Base-by-base conservation (phyloP, 805 yeast genomes). In the Candida qinlingensis region DNA sequence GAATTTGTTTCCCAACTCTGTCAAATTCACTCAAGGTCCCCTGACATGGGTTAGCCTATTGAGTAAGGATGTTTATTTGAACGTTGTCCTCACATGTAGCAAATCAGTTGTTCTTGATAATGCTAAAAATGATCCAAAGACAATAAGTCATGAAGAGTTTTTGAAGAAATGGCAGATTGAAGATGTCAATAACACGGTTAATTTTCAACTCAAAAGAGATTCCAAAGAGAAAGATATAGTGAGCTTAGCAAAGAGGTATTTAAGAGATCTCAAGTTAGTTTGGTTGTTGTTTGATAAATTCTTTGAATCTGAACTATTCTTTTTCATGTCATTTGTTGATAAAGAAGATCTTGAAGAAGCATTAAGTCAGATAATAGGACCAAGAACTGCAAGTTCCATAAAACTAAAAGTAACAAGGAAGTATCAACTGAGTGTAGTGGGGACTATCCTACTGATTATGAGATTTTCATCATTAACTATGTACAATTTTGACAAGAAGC, bases 261-360 rank as follows among this genome's bases (percentile, higher is more conserved):
- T 61, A 1, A 44, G 19, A 3, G 60, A 61, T 41, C 28, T 34
- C 5, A 61, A 50, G 36, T 42, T 61, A 10, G 48, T 58, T 3
- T 61, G 65, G 65, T 3, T 54, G 7, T 42, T 60, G 5, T 44
- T 61, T 25, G 65, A 60, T 29, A 48, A 44, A 37, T 61, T 54
- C 41, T 61, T 61, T 37, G 51, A 51, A 6, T 56, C 59, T 2
- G 64, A 59, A 37, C 27, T 58, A 9, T 53, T 48, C 36, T 35
- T 55, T 31, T 12, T 56, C 6, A 42, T 55, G 12, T 58, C 65
- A 8, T 26, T 59, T 7, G n/a, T 60, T 12, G 59, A 55, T 28
- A 54, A 34, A 36, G 44, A 48, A 0, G 60, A 56, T 10, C 58
- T 61, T 37, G 45, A 44, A 4, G 11, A 34, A 6, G 42, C 47